Conservation (phyloP, 1,284 basidiomycete species). For the Marasmius tenuissimus region DNA sequence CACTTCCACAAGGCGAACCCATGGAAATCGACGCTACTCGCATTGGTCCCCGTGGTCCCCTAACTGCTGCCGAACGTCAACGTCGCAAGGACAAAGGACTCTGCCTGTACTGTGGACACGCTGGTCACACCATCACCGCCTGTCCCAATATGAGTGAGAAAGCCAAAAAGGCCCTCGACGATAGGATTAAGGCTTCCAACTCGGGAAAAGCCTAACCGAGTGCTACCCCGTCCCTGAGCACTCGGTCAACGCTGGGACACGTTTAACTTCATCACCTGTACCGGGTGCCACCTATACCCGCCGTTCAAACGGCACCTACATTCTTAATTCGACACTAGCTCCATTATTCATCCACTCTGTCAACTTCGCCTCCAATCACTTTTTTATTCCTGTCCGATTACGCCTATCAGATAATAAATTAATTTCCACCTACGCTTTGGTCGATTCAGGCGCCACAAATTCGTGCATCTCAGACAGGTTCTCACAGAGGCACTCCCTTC, state of each 20-base stretch:
- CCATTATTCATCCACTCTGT: slow-evolving; percentile 9
- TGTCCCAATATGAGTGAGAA: neutral
- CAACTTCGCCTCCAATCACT: slow-evolving; percentile 21
- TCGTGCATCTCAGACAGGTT: slow-evolving; percentile 33
- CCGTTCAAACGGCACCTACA: neutral
- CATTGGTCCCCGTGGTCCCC: neutral
- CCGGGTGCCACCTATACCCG: neutral
- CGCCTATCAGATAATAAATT: slow-evolving; percentile 18
- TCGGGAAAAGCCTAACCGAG: slow-evolving; percentile 12
- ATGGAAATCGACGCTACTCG: neutral
- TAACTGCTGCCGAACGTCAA: neutral
- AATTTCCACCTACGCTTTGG: slow-evolving; percentile 18
- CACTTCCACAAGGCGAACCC: neutral
- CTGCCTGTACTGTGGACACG: neutral
- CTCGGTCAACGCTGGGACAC: slow-evolving; percentile 5
- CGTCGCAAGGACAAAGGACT: neutral
- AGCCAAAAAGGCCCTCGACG: neutral
- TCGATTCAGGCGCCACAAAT: slow-evolving; percentile 25
- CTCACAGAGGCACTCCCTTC: slow-evolving; percentile 23
- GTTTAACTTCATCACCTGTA: neutral
- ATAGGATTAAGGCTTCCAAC: neutral
- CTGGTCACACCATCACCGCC: neutral
- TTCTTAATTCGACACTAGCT: neutral
- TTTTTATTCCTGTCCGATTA: slow-evolving; percentile 25
- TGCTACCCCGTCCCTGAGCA: slow-evolving; percentile 1